A percentile compares a stretch with the other conserved stretches of the same genome.
Conservation (phyloP, 192 early-diverging fungal species). For the Dispira simplex region DNA sequence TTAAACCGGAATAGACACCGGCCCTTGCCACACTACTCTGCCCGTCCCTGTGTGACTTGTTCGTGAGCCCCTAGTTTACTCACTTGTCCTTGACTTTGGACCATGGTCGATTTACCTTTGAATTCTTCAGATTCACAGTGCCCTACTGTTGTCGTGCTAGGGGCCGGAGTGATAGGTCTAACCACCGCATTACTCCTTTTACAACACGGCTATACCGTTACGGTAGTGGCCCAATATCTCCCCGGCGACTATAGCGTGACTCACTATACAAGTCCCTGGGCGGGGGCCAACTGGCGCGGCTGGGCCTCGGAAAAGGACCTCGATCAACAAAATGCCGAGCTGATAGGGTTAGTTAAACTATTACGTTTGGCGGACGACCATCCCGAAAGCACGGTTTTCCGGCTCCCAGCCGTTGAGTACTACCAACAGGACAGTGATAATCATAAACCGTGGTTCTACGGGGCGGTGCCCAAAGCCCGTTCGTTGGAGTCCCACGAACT, state of each 20-base stretch:
- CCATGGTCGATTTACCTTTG: too few relatives aligned
- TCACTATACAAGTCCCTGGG: slow-evolving; percentile 36
- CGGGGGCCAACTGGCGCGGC: slow-evolving; percentile 22
- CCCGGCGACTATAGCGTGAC: slow-evolving; percentile 27
- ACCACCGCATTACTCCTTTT: slow-evolving; percentile 50
- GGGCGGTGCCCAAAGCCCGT: slow-evolving; percentile 4
- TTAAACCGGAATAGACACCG: too few relatives aligned
- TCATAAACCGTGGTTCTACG: not conserved
- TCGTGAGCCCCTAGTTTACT: too few relatives aligned
- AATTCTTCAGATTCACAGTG: too few relatives aligned
- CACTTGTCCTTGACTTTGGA: too few relatives aligned
- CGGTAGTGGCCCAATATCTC: slow-evolving; percentile 37
- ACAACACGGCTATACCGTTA: slow-evolving; percentile 39
- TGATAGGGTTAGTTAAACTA: slow-evolving; percentile 2
- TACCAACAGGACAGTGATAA: not conserved
- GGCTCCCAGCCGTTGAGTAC: not conserved
- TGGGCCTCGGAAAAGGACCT: not conserved
- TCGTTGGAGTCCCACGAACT: not conserved
- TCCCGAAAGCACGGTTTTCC: not conserved
- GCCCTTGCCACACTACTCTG: too few relatives aligned
- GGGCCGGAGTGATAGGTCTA: slow-evolving; percentile 60
- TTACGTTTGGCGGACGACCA: slow-evolving; percentile 10
- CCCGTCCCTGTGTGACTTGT: too few relatives aligned
- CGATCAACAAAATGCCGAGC: slow-evolving; percentile 3
- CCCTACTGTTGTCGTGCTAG: slow-evolving; percentile 34